Percentiles rank a stretch among this genome's conserved stretches.
These are phyloP conservation scores for Phytophthora constricta DNA, from an alignment of 352 stramenopile genomes.

Conservation along the genomic window DNA sequence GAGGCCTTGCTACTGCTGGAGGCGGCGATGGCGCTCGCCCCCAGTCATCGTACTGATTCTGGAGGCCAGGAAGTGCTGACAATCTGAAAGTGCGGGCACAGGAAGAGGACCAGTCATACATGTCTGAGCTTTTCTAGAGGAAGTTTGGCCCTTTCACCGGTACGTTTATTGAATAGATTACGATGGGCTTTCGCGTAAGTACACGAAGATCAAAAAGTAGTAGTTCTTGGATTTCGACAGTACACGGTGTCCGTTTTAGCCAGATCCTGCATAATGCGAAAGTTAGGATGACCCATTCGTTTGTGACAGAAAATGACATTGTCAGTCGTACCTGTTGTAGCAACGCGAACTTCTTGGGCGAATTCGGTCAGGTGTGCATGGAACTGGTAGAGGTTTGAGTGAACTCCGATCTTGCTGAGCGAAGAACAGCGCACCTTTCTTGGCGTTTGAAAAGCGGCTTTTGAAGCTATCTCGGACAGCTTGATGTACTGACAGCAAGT, in stretches of 20 bases:
- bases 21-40: too few relatives aligned
- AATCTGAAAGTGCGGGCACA: constrained; percentile 7
- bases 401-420: constrained; percentile 7
- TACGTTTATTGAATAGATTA: constrained; percentile 24
- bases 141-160: constrained; percentile 16
- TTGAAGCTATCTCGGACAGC: constrained; percentile 16
- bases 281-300: constrained; percentile 14
- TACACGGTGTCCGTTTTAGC: background rate
- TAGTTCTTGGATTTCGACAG: background rate
- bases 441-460: constrained; percentile 21
- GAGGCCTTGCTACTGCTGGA: too few relatives aligned
- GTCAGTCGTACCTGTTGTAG: constrained; percentile 5
- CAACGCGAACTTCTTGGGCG: background rate
- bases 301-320: constrained; percentile 10
- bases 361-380: background rate
- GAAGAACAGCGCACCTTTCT: constrained; percentile 23
- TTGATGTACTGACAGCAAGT: constrained; percentile 18
- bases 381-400: constrained; percentile 20
- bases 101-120: constrained; percentile 20
- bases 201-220: constrained; percentile 19
- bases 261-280: constrained; percentile 4
- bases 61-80: constrained; percentile 17
- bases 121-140: constrained; percentile 24
- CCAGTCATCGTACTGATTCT: too few relatives aligned
- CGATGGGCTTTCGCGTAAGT: constrained; percentile 20